Base-by-base conservation (phyloP, 805 yeast genomes). In the Tetrapisispora pingtungensis region DNA sequence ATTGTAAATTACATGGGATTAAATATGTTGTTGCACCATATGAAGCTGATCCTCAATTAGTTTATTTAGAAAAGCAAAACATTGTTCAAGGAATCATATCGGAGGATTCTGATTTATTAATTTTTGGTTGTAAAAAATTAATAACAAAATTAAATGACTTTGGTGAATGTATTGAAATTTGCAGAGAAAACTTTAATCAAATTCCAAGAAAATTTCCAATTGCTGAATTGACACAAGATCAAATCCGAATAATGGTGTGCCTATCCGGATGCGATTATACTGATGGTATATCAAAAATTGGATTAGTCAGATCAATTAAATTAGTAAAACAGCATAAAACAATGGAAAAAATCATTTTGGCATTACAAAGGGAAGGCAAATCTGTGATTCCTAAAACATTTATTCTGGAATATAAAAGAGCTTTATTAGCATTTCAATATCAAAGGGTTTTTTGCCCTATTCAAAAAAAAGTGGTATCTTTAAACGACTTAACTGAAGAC, bases 31-130 rank as follows among this genome's bases (percentile, higher is more conserved):
- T 93, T 8, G 97, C 99, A 0, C 99, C 99, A 0, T 93, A 87
- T 59, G 99, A 93, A 65, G 98, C 98, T 0, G 99, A 93, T 61
- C 83, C 98, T 1, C 98, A 93, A 62, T 77, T 93, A 83, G 97
- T 89, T 10, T 87, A 80, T 55, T 70, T 93, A 36, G 97, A 90
- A 58, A 75, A 77, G 46, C 50, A 65, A 0, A 90, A 90, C 0
- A 42, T 78, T 1, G 90, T 87, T 6, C 82, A 87, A 49, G 97
- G 90, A 0, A 84, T 93, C 5, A 71, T 93, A 8, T 81, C 95
- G 35, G 99, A 93, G 58, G 99, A 93, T 59, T 88, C 97, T 0
- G 99, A 93, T 66, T 69, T 93, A 51, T 67, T 93, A 19, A 73
- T 93, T 1, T 93, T 90, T 68, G 99, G 99, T 0, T 85, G 95